These are phyloP conservation scores for Hypoxylon lienhwacheense DNA, from an alignment of 495 filamentous ascomycete genomes.

Conservation along the genomic window DNA sequence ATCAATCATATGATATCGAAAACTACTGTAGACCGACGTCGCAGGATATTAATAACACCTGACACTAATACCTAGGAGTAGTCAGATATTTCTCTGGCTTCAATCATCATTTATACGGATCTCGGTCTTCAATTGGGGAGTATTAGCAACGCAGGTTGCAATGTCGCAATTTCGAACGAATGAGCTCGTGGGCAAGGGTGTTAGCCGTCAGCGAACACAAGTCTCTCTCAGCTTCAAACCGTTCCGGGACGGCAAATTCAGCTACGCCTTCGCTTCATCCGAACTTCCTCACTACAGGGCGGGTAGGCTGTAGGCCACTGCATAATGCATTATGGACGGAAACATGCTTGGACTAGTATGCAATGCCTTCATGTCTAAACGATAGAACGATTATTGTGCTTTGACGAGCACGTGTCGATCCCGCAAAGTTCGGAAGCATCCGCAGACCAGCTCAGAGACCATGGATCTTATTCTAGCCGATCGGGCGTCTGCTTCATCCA, in stretches of 20 bases:
- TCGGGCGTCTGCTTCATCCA: constrained; percentile 15
- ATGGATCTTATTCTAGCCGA: constrained; percentile 14
- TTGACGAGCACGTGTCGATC: constrained; percentile 16
- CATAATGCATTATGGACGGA: neutral
- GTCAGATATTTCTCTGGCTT: too few species aligned
- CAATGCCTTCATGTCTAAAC: neutral
- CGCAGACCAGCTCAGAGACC: constrained; percentile 5
- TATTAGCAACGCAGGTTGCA: too few species aligned
- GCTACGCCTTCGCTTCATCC: neutral
- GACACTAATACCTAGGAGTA: too few species aligned
- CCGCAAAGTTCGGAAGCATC: constrained; percentile 27
- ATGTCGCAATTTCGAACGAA: too few species aligned
- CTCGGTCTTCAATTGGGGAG: too few species aligned
- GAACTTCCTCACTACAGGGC: neutral
- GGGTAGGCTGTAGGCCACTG: neutral
- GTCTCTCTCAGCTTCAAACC: too few species aligned
- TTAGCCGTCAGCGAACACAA: too few species aligned
- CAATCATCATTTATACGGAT: too few species aligned
- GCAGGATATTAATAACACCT: too few species aligned
- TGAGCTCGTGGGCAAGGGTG: too few species aligned
- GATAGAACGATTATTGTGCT: constrained; percentile 5
- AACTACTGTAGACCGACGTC: too few species aligned
- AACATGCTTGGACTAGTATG: constrained; percentile 8
- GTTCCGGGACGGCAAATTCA: neutral
- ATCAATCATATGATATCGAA: too few species aligned